Evolutionary conservation across 208 protist genomes (phyloP), one percentile per base, ranked within the genome.

Genomic region (Balamuthia mandrillaris): DNA sequence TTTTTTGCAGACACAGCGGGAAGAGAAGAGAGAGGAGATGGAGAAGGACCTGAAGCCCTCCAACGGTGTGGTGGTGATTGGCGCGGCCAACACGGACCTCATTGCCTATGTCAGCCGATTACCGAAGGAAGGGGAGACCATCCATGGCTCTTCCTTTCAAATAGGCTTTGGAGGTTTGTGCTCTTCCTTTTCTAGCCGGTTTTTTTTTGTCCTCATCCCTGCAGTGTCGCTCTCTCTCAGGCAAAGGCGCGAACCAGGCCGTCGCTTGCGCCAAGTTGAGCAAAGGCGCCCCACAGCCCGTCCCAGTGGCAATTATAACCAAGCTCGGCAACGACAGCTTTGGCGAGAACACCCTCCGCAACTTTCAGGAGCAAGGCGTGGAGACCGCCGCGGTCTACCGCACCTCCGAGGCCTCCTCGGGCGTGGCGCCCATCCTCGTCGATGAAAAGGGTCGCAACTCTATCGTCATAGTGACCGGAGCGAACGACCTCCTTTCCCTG

Each of bases 201-300:
- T 24, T 60, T 60, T 16, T 60, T 33, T 52, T 14, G 33, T 63
- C 56, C 14, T 63, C 16, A 29, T 63, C 56, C 33, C 10, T 35
- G 16, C 21, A 54, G 18, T 14, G 16, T 54, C 33, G 18, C 18
- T 29, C 24, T 63, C 24, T 1, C 12, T 12, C 61, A 70, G 61
- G 61, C 9, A 70, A 70, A 39, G 61, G 61, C 1, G 61, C 61
- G n/a, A 70, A 70, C 61, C 61, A 70, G 61, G 61, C 61, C 1
- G 61, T 70, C n/a, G 61, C 61, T 7, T 70, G 61, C 61, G 61
- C 61, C 10, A 70, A 70, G 61, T 39, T 70, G 61, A 39, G 61
- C 6, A 33, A 12, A 33, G 6, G 47, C 37, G 61, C 37, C 29
- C 37, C 41, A 39, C 61, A 70, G 37, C 37, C 37, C 16, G 37